phyloP scores from a whole-genome alignment of 1,284 basidiomycete species.

The Trichosporon sp. region DNA sequence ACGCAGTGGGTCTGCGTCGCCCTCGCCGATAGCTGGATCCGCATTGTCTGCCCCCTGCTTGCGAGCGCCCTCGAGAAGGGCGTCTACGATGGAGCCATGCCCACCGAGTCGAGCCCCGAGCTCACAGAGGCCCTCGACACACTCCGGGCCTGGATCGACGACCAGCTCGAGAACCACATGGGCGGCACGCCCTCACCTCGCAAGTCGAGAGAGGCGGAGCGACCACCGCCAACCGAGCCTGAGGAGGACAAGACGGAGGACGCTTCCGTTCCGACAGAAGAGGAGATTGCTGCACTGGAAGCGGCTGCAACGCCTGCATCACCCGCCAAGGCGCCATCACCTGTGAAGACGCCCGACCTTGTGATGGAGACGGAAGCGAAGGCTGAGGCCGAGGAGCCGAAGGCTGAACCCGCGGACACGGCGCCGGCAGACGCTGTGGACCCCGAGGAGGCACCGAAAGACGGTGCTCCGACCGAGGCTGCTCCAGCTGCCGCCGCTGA shows the following conservation, averaged over 20 bases:
- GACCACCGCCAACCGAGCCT: neutral
- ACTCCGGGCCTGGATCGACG: conserved; percentile 25
- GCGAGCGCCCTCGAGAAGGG: conserved; percentile 65
- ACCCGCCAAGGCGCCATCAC: neutral
- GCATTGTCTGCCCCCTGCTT: conserved; percentile 64
- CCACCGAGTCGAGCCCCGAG: conserved; percentile 1
- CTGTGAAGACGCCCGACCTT: neutral
- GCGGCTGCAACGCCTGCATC: neutral
- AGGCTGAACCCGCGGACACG: neutral
- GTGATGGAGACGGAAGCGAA: neutral
- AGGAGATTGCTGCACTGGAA: neutral
- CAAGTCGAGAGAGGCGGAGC: neutral
- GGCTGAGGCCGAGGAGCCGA: neutral
- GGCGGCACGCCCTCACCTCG: neutral
- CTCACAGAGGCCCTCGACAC: conserved; percentile 19
- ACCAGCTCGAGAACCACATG: conserved; percentile 13
- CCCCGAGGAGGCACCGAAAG: neutral
- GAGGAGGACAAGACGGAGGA: neutral
- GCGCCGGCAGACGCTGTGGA: neutral
- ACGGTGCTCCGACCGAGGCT: neutral
- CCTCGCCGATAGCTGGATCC: conserved; percentile 54
- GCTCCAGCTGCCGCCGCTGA: neutral
- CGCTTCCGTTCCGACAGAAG: neutral
- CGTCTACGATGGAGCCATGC: conserved; percentile 57
- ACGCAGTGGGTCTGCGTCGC: conserved; percentile 55